These are phyloP conservation scores for Dichotomocladium elegans DNA, from an alignment of 371 early-diverging fungal species.

Conservation along the genomic window DNA sequence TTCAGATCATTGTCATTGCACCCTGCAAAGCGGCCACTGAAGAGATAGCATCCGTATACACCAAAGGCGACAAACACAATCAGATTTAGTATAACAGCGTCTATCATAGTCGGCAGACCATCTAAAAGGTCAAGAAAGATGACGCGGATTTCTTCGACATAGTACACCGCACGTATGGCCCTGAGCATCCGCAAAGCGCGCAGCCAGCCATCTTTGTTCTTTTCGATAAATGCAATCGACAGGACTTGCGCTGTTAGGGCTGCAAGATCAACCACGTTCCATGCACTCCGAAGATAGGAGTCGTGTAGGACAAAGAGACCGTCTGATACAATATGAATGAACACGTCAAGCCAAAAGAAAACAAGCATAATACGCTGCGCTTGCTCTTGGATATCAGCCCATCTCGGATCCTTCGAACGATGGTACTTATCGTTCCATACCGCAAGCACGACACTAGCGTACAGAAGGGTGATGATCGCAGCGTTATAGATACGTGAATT, in stretches of 20 bases:
- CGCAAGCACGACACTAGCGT: constrained; percentile 36
- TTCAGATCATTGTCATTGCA: constrained; percentile 40
- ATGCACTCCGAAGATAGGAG: constrained; percentile 41
- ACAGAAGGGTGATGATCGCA: constrained; percentile 29
- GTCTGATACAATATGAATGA: constrained; percentile 38
- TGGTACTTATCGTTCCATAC: constrained; percentile 31
- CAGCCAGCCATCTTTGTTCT: neutral
- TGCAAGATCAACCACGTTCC: constrained; percentile 42
- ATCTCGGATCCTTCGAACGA: constrained; percentile 5
- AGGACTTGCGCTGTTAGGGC: constrained; percentile 26
- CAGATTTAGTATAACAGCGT: constrained; percentile 37
- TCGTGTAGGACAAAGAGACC: constrained; percentile 44
- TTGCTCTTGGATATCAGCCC: constrained; percentile 14
- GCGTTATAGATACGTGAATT: constrained; percentile 22
- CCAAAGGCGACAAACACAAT: constrained; percentile 52
- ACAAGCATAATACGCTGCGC: constrained; percentile 27
- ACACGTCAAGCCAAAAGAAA: constrained; percentile 35
- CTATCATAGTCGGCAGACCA: constrained; percentile 48
- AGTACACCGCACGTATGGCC: constrained; percentile 40
- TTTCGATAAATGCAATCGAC: neutral
- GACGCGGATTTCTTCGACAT: constrained; percentile 39
- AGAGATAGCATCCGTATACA: constrained; percentile 50
- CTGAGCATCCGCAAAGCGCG: constrained; percentile 36
- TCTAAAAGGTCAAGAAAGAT: constrained; percentile 44
- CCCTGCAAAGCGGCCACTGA: constrained; percentile 33